A percentile compares a stretch with the other conserved stretches of the same genome.
phyloP scores from a whole-genome alignment of 2,329 filamentous ascomycete genomes.

The Clonostachys solani region DNA sequence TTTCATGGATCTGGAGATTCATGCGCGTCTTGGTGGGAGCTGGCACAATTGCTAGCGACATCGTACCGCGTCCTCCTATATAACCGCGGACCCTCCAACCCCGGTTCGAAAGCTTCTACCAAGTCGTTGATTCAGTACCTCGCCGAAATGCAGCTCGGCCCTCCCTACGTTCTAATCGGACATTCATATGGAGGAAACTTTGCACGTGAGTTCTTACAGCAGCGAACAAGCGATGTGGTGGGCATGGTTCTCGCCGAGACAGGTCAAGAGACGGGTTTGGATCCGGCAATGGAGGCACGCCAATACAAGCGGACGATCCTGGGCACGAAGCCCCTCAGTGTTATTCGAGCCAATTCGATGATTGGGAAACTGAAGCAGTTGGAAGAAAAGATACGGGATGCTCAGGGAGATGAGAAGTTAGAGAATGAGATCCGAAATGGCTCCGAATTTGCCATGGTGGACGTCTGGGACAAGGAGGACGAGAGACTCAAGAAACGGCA shows the following conservation, averaged over 20 bases:
- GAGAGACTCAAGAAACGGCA: slow-evolving; percentile 11
- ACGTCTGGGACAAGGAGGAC: slow-evolving; percentile 9
- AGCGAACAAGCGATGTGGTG: slow-evolving; percentile 4
- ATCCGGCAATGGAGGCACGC: slow-evolving; percentile 3
- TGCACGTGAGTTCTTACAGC: slow-evolving; percentile 6
- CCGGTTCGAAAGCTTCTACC: neutral
- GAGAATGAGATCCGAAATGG: neutral
- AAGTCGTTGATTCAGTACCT: neutral
- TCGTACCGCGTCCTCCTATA: neutral
- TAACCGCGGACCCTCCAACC: neutral
- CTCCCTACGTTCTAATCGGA: neutral
- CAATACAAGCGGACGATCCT: slow-evolving; percentile 8
- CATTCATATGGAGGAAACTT: neutral
- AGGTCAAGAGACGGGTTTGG: slow-evolving; percentile 11
- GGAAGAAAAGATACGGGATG: neutral
- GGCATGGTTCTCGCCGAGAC: slow-evolving; percentile 13
- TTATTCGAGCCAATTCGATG: slow-evolving; percentile 12
- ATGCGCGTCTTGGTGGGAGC: neutral
- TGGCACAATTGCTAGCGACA: neutral
- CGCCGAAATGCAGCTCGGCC: neutral
- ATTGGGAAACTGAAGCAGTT: slow-evolving; percentile 9
- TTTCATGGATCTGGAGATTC: neutral
- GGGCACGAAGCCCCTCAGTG: slow-evolving; percentile 7
- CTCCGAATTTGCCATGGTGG: slow-evolving; percentile 6
- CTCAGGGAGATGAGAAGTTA: neutral